Conservation (phyloP, 352 stramenopile genomes). For the Phytophthora chlamydospora region DNA sequence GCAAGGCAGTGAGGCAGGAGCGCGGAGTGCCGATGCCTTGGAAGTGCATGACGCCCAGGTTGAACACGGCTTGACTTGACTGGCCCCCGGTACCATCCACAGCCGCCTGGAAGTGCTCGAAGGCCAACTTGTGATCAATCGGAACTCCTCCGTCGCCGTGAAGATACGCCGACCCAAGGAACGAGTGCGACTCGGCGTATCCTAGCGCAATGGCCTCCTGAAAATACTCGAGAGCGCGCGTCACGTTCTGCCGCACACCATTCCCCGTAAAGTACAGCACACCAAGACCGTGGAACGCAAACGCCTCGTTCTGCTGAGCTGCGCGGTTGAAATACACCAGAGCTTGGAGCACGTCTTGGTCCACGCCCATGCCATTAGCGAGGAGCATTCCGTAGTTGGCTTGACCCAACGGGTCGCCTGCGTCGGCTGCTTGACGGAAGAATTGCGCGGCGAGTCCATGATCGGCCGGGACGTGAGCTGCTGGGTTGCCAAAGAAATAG, state of each 20-base stretch:
- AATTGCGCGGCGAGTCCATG: conserved; percentile 54
- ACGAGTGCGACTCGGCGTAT: conserved; percentile 72
- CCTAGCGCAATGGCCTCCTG: conserved; percentile 60
- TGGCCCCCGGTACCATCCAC: conserved; percentile 42
- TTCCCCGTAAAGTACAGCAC: conserved; percentile 63
- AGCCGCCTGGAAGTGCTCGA: conserved; percentile 69
- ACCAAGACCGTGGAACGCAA: conserved; percentile 71
- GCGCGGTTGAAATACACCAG: conserved; percentile 66
- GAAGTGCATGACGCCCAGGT: conserved; percentile 81
- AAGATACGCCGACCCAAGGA: conserved; percentile 70
- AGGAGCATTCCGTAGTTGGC: conserved; percentile 81
- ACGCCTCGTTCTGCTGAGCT: conserved; percentile 58
- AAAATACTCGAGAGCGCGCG: conserved; percentile 63
- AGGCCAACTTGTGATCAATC: conserved; percentile 53
- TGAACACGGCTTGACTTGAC: conserved; percentile 68
- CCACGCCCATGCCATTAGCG: conserved; percentile 63
- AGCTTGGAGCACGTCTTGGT: conserved; percentile 61
- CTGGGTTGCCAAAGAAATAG: conserved; percentile 75
- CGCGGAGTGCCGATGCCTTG: conserved; percentile 53
- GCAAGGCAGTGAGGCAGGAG: conserved; percentile 52
- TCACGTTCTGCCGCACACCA: conserved; percentile 66
- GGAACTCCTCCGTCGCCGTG: conserved; percentile 59
- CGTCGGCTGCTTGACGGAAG: conserved; percentile 73
- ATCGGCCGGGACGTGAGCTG: conserved; percentile 58
- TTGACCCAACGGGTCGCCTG: conserved; percentile 64